These are phyloP conservation scores for Penicillium sp. DNA, from an alignment of 2,329 filamentous ascomycete species.

Conservation along the genomic window DNA sequence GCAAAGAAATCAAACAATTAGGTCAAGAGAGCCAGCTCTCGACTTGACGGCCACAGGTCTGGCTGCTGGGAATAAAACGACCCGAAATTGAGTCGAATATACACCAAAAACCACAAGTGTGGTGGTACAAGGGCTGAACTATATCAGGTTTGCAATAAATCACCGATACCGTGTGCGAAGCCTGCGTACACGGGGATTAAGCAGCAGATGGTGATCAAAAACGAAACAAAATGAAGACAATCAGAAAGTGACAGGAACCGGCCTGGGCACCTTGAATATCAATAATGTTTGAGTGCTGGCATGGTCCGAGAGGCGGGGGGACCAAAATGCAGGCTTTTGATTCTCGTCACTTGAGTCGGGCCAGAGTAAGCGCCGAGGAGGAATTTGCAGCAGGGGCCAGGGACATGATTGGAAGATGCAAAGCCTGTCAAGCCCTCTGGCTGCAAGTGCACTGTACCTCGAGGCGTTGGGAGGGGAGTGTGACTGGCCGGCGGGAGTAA, in stretches of 20 bases:
- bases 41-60: slow-evolving; percentile 7
- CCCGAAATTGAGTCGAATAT: slow-evolving; percentile 13
- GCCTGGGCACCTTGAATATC: slow-evolving; percentile 30
- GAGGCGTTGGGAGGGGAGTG: slow-evolving; percentile 6
- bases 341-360: slow-evolving; percentile 21
- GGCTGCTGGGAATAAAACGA: background rate
- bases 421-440: slow-evolving; percentile 8
- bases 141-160: slow-evolving; percentile 15
- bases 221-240: slow-evolving; percentile 13
- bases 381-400: slow-evolving; percentile 6
- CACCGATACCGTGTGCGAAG: slow-evolving; percentile 28
- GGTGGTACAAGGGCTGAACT: slow-evolving; percentile 21
- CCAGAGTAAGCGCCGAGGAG: slow-evolving; percentile 33
- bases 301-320: slow-evolving; percentile 22
- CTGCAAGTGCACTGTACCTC: slow-evolving; percentile 18
- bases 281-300: slow-evolving; percentile 22
- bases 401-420: slow-evolving; percentile 19
- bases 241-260: slow-evolving; percentile 9
- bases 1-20: slow-evolving; percentile 12
- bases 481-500: slow-evolving; percentile 28
- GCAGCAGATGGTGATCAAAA: slow-evolving; percentile 20
- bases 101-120: slow-evolving; percentile 10
- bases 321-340: slow-evolving; percentile 20
- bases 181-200: slow-evolving; percentile 31
- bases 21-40: slow-evolving; percentile 39